phyloP scores from a whole-genome alignment of 257 asterid genomes.

The Jacaranda mimosifolia region DNA sequence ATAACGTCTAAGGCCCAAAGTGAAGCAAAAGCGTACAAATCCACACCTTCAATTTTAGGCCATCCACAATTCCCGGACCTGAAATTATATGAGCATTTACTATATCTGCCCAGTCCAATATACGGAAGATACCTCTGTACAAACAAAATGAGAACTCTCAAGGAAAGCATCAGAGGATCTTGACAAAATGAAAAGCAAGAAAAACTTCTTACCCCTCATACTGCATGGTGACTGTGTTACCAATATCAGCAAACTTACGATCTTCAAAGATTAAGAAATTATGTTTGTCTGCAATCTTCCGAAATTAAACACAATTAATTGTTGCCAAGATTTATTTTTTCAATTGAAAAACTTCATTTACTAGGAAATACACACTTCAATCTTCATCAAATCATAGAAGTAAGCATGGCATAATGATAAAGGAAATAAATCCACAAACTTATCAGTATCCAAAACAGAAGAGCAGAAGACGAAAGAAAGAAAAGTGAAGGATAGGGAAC shows the following conservation, averaged over 20 bases:
- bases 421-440: not conserved
- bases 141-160: constrained; percentile 40
- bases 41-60: constrained; percentile 84
- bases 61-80: constrained; percentile 98
- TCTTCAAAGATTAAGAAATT: constrained; percentile 92
- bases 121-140: constrained; percentile 82
- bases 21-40: constrained; percentile 20
- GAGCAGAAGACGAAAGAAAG: not conserved
- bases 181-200: constrained; percentile 27
- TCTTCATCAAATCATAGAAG: constrained; percentile 14
- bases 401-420: constrained; percentile 12
- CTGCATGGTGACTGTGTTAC: constrained; percentile 98
- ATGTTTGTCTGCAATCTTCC: constrained; percentile 91
- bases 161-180: constrained; percentile 22
- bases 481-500: not conserved
- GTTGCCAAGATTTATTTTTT: not conserved
- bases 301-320: constrained; percentile 40
- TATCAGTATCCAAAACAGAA: not conserved
- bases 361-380: constrained; percentile 15
- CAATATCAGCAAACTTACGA: constrained; percentile 98
- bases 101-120: constrained; percentile 97
- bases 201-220: constrained; percentile 77
- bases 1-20: not conserved
- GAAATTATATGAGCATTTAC: constrained; percentile 95
- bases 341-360: constrained; percentile 14